phyloP scores from a whole-genome alignment of 331 rosid species.

The Quercus phellos region DNA sequence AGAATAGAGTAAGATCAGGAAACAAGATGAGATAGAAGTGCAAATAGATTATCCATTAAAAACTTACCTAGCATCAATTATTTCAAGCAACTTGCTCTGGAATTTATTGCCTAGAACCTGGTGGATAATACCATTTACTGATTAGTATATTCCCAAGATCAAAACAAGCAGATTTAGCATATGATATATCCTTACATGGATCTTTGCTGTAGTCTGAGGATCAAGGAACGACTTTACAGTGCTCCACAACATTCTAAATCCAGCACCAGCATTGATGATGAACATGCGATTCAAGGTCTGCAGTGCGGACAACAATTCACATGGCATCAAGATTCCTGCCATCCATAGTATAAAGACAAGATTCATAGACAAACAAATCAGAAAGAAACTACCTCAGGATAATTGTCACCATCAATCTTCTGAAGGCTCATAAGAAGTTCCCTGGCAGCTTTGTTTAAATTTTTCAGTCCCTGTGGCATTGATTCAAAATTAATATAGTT shows the following conservation, averaged over 20 bases:
- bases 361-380: constrained; percentile 2
- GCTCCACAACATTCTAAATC: constrained; percentile 91
- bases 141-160: constrained; percentile 13
- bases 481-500: constrained; percentile 1
- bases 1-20: background rate
- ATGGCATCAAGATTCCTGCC: constrained; percentile 18
- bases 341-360: constrained; percentile 14
- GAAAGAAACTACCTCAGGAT: constrained; percentile 63
- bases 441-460: constrained; percentile 73
- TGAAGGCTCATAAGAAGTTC: constrained; percentile 70
- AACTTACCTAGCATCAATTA: constrained; percentile 79
- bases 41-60: background rate
- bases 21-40: background rate
- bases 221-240: constrained; percentile 89
- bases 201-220: constrained; percentile 89
- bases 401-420: constrained; percentile 82
- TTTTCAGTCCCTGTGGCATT: constrained; percentile 67
- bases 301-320: constrained; percentile 35
- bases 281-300: constrained; percentile 96
- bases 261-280: constrained; percentile 95
- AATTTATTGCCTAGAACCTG: constrained; percentile 92
- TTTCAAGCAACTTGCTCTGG: constrained; percentile 79
- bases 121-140: constrained; percentile 21
- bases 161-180: constrained; percentile 18
- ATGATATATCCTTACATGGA: constrained; percentile 50